These are phyloP conservation scores for Rugiboletus extremiorientalis DNA, from an alignment of 1,284 basidiomycete genomes.

Conservation along the genomic window DNA sequence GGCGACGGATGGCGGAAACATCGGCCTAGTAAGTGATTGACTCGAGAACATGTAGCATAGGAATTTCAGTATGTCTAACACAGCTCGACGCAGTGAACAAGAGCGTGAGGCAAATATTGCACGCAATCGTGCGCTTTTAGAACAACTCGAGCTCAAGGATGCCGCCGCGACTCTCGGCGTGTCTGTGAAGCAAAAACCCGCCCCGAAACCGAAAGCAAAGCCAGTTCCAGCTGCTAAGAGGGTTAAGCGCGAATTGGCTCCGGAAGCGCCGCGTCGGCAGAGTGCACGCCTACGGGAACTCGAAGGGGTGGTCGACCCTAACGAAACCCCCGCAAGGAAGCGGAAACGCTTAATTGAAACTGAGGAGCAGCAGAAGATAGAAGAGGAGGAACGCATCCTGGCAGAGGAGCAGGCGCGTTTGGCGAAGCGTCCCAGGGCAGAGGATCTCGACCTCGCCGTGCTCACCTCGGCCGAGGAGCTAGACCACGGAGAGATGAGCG, in stretches of 20 bases:
- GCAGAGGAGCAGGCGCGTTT: constrained; percentile 59
- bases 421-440: constrained; percentile 64
- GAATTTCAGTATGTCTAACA: constrained; percentile 1
- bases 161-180: constrained; percentile 52
- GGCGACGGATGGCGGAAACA: constrained; percentile 39
- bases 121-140: constrained; percentile 69
- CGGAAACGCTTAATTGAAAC: constrained; percentile 59
- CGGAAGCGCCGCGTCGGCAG: constrained; percentile 54
- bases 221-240: constrained; percentile 59
- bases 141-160: constrained; percentile 64
- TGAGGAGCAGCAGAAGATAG: constrained; percentile 50
- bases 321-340: constrained; percentile 64
- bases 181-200: constrained; percentile 33
- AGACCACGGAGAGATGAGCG: constrained; percentile 43
- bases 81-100: constrained; percentile 52
- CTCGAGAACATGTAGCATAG: background rate
- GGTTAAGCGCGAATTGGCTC: constrained; percentile 45
- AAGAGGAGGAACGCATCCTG: constrained; percentile 57
- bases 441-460: constrained; percentile 57
- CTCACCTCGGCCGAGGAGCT: constrained; percentile 50
- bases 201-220: constrained; percentile 50
- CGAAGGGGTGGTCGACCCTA: constrained; percentile 42
- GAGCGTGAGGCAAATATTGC: constrained; percentile 79
- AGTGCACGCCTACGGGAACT: constrained; percentile 57
- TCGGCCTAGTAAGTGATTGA: constrained; percentile 51